Percentiles rank a stretch among this genome's conserved stretches.
phyloP scores from a whole-genome alignment of 2,329 filamentous ascomycete genomes.

The Trichoderma guizhouense region DNA sequence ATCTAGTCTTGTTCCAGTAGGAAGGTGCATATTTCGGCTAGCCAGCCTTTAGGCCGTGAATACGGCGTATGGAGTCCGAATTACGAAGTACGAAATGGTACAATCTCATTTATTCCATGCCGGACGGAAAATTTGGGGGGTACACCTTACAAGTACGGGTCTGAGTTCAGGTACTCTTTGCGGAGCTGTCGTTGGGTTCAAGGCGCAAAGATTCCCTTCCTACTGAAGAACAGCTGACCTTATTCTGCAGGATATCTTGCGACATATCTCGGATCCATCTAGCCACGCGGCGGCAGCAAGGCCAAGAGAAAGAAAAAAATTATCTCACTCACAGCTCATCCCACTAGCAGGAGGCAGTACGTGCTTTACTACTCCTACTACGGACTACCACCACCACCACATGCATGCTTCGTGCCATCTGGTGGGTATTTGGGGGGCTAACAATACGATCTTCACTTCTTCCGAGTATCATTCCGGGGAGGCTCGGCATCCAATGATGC shows the following conservation, averaged over 20 bases:
- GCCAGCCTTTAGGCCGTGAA: slow-evolving; percentile 2
- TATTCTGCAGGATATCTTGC: background rate
- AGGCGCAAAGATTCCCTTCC: background rate
- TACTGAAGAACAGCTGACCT: background rate
- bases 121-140: background rate
- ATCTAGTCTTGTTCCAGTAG: slow-evolving; percentile 14
- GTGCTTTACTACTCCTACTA: background rate
- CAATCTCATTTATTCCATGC: background rate
- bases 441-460: slow-evolving; percentile 7
- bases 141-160: background rate
- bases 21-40: slow-evolving; percentile 15
- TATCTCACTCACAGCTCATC: background rate
- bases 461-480: slow-evolving; percentile 9
- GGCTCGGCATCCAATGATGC: slow-evolving; percentile 6
- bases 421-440: background rate
- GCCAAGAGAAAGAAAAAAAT: background rate
- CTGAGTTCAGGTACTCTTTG: background rate
- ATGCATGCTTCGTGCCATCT: background rate
- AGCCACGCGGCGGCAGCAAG: background rate
- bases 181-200: background rate
- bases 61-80: background rate
- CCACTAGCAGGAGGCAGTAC: background rate
- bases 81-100: slow-evolving; percentile 2
- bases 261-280: background rate
- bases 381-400: background rate